Evolutionary conservation across 176 grass and related monocot genomes (phyloP), one percentile per base, ranked within the genome.

Genomic region (Cenchrus fungigraminus): DNA sequence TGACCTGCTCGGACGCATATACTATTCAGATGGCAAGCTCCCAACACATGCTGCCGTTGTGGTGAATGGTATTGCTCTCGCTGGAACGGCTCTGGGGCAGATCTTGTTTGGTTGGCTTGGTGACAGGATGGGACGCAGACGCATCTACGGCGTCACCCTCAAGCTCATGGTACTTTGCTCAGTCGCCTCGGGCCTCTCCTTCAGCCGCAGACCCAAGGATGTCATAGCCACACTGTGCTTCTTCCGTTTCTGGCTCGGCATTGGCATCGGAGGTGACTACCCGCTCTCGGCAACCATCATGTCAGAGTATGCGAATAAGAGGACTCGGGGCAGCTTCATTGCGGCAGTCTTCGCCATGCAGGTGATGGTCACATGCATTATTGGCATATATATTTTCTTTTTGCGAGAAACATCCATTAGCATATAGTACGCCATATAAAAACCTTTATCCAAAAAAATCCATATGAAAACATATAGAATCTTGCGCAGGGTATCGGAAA

Each of bases 261-360:
- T 94, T 31, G 92, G 86, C 20, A 89, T 94, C 57, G 92, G 92
- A 22, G 92, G 92, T 0, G 92, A 94, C 86, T 94, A 94, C 43
- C 89, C 92, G 22, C 80, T 94, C 22, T 6, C 8, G 0, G 73
- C 73, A 1, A 94, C 95, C 42, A 97, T 94, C 88, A 97, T 97
- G 92, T 97, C 95, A 0, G 92, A 97, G 77, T 94, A 94, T 58
- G 95, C 95, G 6, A 94, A 97, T 81, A 97, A 94, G 86, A 75
- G 44, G 22, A 94, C 92, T 15, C 88, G 89, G 25, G 92, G 92
- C 52, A 83, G 86, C 12, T 94, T 94, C 88, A 94, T 94, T 59
- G 92, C 92, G 6, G 92, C 89, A 3, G 92, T 94, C 0, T 94
- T 94, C 44, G 92, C 92, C 12, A 91, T 94, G 92, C 89, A 94